phyloP scores from a whole-genome alignment of 148 eudicot genomes.

The Cornus florida region DNA sequence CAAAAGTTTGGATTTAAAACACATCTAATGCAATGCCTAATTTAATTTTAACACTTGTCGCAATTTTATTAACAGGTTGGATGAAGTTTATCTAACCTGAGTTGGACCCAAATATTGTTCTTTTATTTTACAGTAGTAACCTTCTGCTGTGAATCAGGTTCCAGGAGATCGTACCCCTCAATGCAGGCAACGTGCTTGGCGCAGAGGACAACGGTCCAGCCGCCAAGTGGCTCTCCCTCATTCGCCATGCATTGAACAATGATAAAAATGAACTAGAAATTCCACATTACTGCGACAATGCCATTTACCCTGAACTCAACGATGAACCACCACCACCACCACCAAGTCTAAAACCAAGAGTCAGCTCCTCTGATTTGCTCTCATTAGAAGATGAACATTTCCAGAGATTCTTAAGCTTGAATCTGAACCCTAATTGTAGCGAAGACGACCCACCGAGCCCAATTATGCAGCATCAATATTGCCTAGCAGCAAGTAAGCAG shows the following conservation, averaged over 20 bases:
- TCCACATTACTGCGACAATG: conserved; percentile 11
- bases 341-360: too few species aligned
- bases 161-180: conserved; percentile 73
- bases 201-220: conserved; percentile 66
- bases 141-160: conserved; percentile 39
- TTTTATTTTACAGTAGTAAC: conserved; percentile 12
- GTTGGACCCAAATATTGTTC: too few species aligned
- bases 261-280: conserved; percentile 8
- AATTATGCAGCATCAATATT: conserved; percentile 9
- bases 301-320: conserved; percentile 2
- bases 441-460: conserved; percentile 28
- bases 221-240: conserved; percentile 56
- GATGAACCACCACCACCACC: not conserved
- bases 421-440: conserved; percentile 11
- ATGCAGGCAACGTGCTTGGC: conserved; percentile 67
- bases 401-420: conserved; percentile 13
- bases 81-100: too few species aligned
- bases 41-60: too few species aligned
- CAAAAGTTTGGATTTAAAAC: too few species aligned
- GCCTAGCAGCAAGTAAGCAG: conserved; percentile 56
- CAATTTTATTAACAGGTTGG: too few species aligned
- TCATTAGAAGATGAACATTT: not conserved
- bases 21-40: too few species aligned
- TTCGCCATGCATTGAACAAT: conserved; percentile 38
- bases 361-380: conserved; percentile 19